Evolutionary conservation across 139 green algal genomes (phyloP).

Genomic region (Picochlorum sp.): DNA sequence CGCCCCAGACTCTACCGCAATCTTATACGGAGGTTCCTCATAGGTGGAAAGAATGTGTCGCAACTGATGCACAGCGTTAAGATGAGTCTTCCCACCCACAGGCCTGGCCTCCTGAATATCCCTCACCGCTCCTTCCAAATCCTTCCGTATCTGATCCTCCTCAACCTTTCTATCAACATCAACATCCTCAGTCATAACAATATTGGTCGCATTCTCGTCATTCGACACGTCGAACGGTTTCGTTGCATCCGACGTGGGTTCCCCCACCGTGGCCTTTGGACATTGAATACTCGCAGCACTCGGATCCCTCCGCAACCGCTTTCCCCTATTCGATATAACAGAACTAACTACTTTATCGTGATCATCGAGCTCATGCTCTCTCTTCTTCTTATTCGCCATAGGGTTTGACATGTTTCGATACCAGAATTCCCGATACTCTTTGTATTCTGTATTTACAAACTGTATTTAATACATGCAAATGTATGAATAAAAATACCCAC

Average conservation of each 20-base stretch:
- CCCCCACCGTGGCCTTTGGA: background rate
- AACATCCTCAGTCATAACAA: background rate
- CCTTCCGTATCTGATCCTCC: background rate
- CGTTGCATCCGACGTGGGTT: background rate
- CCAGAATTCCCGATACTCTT: no score
- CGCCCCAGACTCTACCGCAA: slow-evolving; percentile 10
- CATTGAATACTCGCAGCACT: slow-evolving; percentile 8
- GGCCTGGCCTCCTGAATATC: slow-evolving; percentile 10
- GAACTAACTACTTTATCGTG: background rate
- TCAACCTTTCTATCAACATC: no score
- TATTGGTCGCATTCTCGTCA: background rate
- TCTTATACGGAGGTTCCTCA: slow-evolving; percentile 5
- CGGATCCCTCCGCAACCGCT: slow-evolving; percentile 23
- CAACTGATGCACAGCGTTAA: slow-evolving; percentile 17
- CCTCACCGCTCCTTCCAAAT: slow-evolving; percentile 2
- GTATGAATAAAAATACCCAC: no score
- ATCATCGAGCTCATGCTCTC: background rate
- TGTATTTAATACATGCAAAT: no score
- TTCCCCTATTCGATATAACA: background rate
- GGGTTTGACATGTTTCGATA: no score
- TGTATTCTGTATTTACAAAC: no score
- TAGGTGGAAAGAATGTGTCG: slow-evolving; percentile 24
- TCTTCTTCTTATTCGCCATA: background rate
- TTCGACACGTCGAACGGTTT: background rate
- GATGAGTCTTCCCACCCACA: slow-evolving; percentile 4